Evolutionary conservation across 306 rosid species (phyloP).

Genomic region (Prunus campanulata): DNA sequence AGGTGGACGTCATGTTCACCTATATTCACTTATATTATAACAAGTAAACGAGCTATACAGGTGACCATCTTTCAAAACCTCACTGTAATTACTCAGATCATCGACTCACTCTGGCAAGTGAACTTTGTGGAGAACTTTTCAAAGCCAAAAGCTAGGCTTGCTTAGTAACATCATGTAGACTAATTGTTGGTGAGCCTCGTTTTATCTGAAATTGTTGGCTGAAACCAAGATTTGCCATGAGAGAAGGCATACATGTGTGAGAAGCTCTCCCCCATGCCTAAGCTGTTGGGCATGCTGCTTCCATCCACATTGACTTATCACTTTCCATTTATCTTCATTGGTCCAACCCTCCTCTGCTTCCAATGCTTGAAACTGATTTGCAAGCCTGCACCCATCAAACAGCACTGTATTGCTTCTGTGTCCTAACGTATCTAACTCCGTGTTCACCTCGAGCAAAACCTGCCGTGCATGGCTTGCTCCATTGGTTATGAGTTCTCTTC

Average conservation of each 20-base stretch:
- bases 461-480: not conserved
- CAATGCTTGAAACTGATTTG: not conserved
- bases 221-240: constrained; percentile 1
- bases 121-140: no score
- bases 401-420: not conserved
- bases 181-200: not conserved
- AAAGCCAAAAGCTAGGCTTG: no score
- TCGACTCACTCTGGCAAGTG: no score
- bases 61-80: no score
- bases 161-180: no score
- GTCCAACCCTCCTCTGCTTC: no score
- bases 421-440: not conserved
- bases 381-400: not conserved
- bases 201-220: not conserved
- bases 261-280: constrained; percentile 6
- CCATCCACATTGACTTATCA: not conserved
- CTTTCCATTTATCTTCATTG: not conserved
- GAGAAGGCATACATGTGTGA: constrained; percentile 4
- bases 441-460: not conserved
- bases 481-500: not conserved
- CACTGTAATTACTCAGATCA: no score
- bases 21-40: no score
- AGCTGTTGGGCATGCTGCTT: constrained; percentile 6
- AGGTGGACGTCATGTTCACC: no score
- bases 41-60: no score